phyloP scores from a whole-genome alignment of 306 rosid species.

The Hippophae tibetana region DNA sequence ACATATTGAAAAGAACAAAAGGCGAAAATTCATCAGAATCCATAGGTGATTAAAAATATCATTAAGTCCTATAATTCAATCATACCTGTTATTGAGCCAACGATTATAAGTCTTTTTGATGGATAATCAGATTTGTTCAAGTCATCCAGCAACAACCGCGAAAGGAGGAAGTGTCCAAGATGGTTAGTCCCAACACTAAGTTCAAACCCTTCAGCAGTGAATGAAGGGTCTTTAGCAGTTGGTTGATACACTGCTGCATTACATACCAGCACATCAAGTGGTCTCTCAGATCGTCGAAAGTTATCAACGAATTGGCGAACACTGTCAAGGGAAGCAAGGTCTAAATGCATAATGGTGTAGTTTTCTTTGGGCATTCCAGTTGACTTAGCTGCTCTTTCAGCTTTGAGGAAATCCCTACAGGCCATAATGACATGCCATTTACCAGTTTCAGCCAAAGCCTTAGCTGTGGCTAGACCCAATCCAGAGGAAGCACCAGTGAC shows the following conservation, averaged over 20 bases:
- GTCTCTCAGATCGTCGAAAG: constrained; percentile 54
- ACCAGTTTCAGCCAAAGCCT: constrained; percentile 90
- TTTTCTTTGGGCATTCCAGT: constrained; percentile 77
- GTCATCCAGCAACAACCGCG: constrained; percentile 72
- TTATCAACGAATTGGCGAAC: constrained; percentile 83
- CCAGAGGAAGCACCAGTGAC: constrained; percentile 98
- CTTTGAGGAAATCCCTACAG: constrained; percentile 96
- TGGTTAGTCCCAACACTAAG: constrained; percentile 95
- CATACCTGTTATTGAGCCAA: constrained; percentile 92
- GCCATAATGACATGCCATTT: constrained; percentile 98
- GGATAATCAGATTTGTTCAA: constrained; percentile 80
- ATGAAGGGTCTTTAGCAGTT: constrained; percentile 87
- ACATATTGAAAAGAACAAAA: neutral
- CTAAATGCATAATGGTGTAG: constrained; percentile 83
- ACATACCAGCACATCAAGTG: constrained; percentile 81
- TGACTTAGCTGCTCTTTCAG: constrained; percentile 89
- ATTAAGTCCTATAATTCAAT: neutral
- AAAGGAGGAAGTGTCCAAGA: constrained; percentile 89
- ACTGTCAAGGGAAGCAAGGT: constrained; percentile 89
- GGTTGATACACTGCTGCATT: constrained; percentile 94
- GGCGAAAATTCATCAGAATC: no score
- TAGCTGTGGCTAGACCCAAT: constrained; percentile 88
- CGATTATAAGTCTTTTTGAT: constrained; percentile 76
- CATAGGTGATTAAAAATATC: neutral
- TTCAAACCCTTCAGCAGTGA: constrained; percentile 93